These are phyloP conservation scores for Starmera dryadoides DNA, from an alignment of 805 yeast genomes.

Conservation along the genomic window DNA sequence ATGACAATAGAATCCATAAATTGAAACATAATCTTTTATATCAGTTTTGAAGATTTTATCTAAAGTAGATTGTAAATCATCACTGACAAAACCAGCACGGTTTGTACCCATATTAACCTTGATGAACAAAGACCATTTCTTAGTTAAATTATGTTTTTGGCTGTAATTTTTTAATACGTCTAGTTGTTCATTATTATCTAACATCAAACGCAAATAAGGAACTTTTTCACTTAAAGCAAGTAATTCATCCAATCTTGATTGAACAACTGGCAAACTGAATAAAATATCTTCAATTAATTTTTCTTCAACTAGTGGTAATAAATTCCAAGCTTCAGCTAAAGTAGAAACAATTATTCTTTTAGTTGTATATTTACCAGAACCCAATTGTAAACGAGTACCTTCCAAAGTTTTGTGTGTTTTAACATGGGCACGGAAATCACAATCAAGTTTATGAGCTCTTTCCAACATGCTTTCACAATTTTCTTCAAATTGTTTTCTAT, in stretches of 20 bases:
- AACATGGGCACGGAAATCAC: slow-evolving; percentile 62
- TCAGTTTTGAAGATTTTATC: slow-evolving; percentile 21
- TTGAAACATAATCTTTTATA: slow-evolving; percentile 26
- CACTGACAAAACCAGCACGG: slow-evolving; percentile 51
- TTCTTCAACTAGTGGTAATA: slow-evolving; percentile 26
- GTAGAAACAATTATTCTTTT: slow-evolving; percentile 60
- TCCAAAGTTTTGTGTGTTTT: slow-evolving; percentile 69
- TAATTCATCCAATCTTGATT: slow-evolving; percentile 22
- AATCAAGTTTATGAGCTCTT: slow-evolving; percentile 28
- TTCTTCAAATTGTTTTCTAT: slow-evolving; percentile 27
- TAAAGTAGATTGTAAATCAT: slow-evolving; percentile 30
- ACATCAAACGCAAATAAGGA: slow-evolving; percentile 43
- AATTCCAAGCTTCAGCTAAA: slow-evolving; percentile 57
- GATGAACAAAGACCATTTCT: slow-evolving; percentile 56
- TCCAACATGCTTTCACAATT: slow-evolving; percentile 41
- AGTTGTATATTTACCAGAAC: slow-evolving; percentile 27
- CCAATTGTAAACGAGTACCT: slow-evolving; percentile 50
- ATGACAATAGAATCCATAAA: slow-evolving; percentile 72
- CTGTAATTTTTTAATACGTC: slow-evolving; percentile 35
- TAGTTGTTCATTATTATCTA: slow-evolving; percentile 55
- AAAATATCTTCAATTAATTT: slow-evolving; percentile 29
- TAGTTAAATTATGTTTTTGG: slow-evolving; percentile 13
- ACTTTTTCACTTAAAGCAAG: slow-evolving; percentile 34
- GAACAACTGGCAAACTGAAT: slow-evolving; percentile 24
- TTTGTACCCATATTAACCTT: slow-evolving; percentile 68